Percentiles rank a stretch among this genome's conserved stretches.
Conservation (phyloP, 306 rosid genomes). For the Quillaja saponaria region DNA sequence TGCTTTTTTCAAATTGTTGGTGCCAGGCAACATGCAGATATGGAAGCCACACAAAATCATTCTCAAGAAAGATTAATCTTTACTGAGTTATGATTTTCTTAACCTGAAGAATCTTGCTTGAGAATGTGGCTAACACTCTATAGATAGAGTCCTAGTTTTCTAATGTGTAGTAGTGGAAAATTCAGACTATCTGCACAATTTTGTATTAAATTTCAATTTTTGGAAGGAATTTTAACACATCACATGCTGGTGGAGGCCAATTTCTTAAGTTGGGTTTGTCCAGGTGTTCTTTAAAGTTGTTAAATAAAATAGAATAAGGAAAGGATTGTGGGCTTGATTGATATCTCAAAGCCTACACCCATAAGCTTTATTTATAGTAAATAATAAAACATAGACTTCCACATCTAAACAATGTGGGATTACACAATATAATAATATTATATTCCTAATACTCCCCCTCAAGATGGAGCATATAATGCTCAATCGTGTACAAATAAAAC, state of each 20-base stretch:
- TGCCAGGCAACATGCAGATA: not conserved
- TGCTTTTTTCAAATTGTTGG: not conserved
- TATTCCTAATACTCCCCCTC: too few species aligned
- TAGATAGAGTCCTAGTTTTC: not conserved
- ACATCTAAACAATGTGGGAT: too few species aligned
- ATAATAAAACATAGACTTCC: too few species aligned
- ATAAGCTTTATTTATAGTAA: too few species aligned
- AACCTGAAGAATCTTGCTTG: constrained; percentile 9
- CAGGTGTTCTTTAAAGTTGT: too few species aligned
- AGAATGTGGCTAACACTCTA: constrained; percentile 11
- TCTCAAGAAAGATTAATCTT: constrained; percentile 3
- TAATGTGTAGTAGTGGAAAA: constrained; percentile 2
- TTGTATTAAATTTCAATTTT: constrained; percentile 3
- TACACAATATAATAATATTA: too few species aligned
- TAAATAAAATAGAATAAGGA: too few species aligned
- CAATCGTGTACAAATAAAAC: too few species aligned
- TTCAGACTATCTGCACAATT: not conserved
- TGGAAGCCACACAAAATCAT: constrained; percentile 7
- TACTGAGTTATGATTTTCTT: constrained; percentile 6
- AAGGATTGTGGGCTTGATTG: too few species aligned
- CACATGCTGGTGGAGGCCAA: not conserved
- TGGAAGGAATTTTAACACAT: not conserved
- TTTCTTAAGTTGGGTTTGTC: constrained; percentile 14
- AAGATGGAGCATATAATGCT: too few species aligned
- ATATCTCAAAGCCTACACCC: too few species aligned